These are phyloP conservation scores for Lactarius pseudohatsudake DNA, from an alignment of 768 basidiomycete genomes.

Conservation along the genomic window DNA sequence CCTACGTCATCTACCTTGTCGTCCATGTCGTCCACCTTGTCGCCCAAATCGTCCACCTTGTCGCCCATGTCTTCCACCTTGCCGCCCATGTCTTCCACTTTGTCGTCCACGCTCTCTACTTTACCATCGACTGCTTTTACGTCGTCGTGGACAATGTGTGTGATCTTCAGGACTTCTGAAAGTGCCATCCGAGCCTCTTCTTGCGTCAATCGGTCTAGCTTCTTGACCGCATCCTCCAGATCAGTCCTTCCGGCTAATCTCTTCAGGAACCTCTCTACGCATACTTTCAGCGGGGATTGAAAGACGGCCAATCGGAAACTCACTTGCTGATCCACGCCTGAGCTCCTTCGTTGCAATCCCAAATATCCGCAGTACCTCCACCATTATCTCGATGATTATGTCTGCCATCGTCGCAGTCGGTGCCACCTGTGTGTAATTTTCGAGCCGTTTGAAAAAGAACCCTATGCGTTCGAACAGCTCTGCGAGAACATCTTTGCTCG, in stretches of 20 bases:
- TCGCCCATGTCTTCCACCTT: background rate
- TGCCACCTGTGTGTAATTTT: background rate
- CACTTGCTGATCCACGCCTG: background rate
- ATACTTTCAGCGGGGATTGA: background rate
- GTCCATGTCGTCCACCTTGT: background rate
- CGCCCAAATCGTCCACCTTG: background rate
- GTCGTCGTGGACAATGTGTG: background rate
- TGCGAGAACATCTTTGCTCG: background rate
- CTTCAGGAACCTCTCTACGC: conserved; percentile 1
- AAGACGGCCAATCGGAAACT: background rate
- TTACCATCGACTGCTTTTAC: background rate
- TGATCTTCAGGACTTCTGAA: too few species aligned
- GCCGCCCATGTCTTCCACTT: background rate
- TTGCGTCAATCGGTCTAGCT: too few species aligned
- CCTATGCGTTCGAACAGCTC: background rate
- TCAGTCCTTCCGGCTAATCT: background rate
- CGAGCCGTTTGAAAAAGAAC: background rate
- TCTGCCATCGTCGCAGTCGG: background rate
- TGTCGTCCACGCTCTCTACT: background rate
- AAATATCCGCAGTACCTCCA: background rate
- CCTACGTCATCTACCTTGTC: background rate
- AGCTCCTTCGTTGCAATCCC: background rate
- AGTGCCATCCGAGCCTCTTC: too few species aligned
- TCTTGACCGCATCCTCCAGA: background rate
- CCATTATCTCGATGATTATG: background rate